Evolutionary conservation across 768 basidiomycete genomes (phyloP), one percentile per base, ranked within the genome.

Genomic region (Leccinum incarnatum): DNA sequence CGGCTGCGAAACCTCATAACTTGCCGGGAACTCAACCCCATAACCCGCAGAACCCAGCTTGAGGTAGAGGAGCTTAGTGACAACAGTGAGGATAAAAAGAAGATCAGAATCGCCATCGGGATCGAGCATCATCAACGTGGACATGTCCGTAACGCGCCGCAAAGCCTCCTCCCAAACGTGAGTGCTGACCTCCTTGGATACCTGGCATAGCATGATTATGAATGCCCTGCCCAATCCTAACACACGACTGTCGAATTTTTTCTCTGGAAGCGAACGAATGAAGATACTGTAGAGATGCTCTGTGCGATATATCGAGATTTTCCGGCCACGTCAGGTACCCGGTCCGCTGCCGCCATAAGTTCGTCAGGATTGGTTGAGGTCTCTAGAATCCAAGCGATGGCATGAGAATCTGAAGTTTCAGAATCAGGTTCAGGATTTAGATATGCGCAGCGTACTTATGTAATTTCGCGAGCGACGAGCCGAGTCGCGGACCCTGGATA

Each of bases 361-460:
- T 45, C 34, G 51, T 58, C 61, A 4, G 54, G 61, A 59, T 68
- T 52, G 5, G 54, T 66, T 9, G 67, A 67, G 6, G 52, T 67
- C 25, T 68, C 61, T 11, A 67, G 54, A 4, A 67, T 37, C 66
- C 66, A 68, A 47, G 54, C 46, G 6, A 69, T 62, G 6, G 63
- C 36, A 32, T 25, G 55, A 36, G 60, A 19, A 23, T 58, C 52
- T 23, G 45, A 45, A 25, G 27, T 11, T 17, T 2, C 17, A n/a
- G 32, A 25, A n/a, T 57, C n/a, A 7, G 21, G 56, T 17, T 15
- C 30, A 14, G 51, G 56, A n/a, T 57, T 51, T 34, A 53, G 56
- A 36, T 46, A 53, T 47, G 30, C 2, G 23, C 32, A 25, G 40
- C 45, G 51, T n/a, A n/a, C n/a, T n/a, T 12, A 53, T n/a, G 30